Conservation (phyloP, 306 rosid genomes). For the Geum urbanum region DNA sequence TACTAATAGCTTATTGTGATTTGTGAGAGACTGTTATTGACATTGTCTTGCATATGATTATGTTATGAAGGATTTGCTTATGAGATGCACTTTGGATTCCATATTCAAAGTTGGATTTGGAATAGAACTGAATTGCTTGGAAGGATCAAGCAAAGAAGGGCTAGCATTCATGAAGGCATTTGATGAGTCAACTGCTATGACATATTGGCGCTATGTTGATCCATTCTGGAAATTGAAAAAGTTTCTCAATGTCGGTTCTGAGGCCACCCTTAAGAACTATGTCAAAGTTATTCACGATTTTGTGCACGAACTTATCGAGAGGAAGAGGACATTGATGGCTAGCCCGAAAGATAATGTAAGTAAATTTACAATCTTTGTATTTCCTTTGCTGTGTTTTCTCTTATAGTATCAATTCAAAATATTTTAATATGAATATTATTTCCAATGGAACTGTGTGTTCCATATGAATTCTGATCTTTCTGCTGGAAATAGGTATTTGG, state of each 20-base stretch:
- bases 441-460: not conserved
- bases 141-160: constrained; percentile 58
- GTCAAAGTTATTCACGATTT: constrained; percentile 46
- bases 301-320: constrained; percentile 40
- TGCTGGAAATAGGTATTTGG: no score
- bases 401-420: not conserved
- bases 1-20: not conserved
- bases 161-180: constrained; percentile 60
- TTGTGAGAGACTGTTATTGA: not conserved
- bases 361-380: not conserved
- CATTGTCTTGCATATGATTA: not conserved
- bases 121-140: constrained; percentile 67
- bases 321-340: constrained; percentile 33
- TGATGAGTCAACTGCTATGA: constrained; percentile 63
- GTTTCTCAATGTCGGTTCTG: constrained; percentile 58
- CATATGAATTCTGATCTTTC: no score
- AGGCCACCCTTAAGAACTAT: constrained; percentile 53
- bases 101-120: constrained; percentile 90
- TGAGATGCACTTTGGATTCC: constrained; percentile 72
- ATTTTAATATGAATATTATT: no score
- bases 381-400: not conserved
- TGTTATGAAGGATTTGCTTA: constrained; percentile 47
- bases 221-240: constrained; percentile 67
- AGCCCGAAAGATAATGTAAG: constrained; percentile 44
- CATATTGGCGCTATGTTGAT: constrained; percentile 58